Evolutionary conservation across 805 yeast genomes (phyloP), one percentile per base, ranked within the genome.

Genomic region (Kuraishia ogatae): DNA sequence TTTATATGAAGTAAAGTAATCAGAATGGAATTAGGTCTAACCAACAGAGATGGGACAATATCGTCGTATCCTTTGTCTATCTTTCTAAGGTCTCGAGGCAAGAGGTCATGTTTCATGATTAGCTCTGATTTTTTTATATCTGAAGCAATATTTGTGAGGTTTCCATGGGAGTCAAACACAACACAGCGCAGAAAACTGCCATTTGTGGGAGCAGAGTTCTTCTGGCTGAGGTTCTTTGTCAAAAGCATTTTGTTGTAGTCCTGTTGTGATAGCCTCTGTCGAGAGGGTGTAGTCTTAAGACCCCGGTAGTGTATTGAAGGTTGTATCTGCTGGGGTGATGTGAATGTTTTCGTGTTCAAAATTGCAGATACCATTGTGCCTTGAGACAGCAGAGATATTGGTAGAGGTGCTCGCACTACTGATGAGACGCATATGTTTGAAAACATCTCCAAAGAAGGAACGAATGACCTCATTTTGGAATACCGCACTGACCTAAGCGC

Each of bases 31-130:
- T 75, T 67, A 15, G 73, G 71, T 48, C 84, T 66, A 1, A 79
- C 74, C 53, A 81, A 66, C 2, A 81, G 70, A 46, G 82, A 76
- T 0, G 85, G 85, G n/a, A 81, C 85, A 29, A 81, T 78, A 59
- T 81, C 85, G 39, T 68, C 70, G 55, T 70, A 69, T 2, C 71
- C 73, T 56, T 69, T 71, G 35, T 79, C 78, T 39, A 81, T 75
- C 61, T 81, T 81, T 7, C 85, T 62, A 43, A 81, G 67, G 62
- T 81, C 85, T 59, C 85, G 67, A 1, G 83, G 79, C 0, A 77
- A 72, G 29, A 81, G 62, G 56, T 76, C 75, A 63, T 80, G 77
- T 17, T 67, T 66, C 53, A 69, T 66, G 62, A 81, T 69, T 53
- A 81, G 71, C 50, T 73, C 76, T 50, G 65, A 67, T 52, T 77